phyloP scores from a whole-genome alignment of 2,329 filamentous ascomycete species.

The Scedosporium boydii region DNA sequence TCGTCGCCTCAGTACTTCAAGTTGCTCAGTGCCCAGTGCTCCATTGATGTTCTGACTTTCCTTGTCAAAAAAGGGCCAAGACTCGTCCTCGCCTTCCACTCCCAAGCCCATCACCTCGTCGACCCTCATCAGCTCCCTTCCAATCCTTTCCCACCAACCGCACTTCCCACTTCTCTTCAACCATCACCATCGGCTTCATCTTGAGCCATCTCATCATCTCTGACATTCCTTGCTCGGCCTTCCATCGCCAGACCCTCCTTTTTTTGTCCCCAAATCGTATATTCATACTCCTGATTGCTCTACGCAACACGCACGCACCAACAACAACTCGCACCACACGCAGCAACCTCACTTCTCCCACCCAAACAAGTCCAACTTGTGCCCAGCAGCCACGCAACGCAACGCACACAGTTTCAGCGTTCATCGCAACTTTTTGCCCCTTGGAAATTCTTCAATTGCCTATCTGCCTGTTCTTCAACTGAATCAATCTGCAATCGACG shows the following conservation, averaged over 20 bases:
- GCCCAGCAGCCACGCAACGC: not conserved
- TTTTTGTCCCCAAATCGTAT: slow-evolving; percentile 10
- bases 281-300: not conserved
- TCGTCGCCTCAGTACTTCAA: not conserved
- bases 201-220: slow-evolving; percentile 17
- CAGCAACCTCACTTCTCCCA: not conserved
- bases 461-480: not conserved
- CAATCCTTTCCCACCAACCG: slow-evolving; percentile 25
- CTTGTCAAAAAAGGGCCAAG: slow-evolving; percentile 11
- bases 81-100: slow-evolving; percentile 30
- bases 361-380: not conserved
- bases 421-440: not conserved
- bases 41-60: not conserved
- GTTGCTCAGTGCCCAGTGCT: not conserved
- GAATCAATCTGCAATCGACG: not conserved
- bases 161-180: slow-evolving; percentile 14
- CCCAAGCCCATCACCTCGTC: slow-evolving; percentile 11
- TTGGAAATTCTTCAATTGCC: not conserved
- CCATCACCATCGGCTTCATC: slow-evolving; percentile 10
- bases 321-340: not conserved
- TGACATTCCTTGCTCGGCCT: slow-evolving; percentile 26
- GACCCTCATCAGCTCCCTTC: slow-evolving; percentile 29
- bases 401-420: not conserved
- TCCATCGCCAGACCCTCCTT: slow-evolving; percentile 25
- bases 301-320: not conserved